Evolutionary conservation across 192 early-diverging fungal genomes (phyloP), one percentile per base, ranked within the genome.

Genomic region (Backusella tarrabulga): DNA sequence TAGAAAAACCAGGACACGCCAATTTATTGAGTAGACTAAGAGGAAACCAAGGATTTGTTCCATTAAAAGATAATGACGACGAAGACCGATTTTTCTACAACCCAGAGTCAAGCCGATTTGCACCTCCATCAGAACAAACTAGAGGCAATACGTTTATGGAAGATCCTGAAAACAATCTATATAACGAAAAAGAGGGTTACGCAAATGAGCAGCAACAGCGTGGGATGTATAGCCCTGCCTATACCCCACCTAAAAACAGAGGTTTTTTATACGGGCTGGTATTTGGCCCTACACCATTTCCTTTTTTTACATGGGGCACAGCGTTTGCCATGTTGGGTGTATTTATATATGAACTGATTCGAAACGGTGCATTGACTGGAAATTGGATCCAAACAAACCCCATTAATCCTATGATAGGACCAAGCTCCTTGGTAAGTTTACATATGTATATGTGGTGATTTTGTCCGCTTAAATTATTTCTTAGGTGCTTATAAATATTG

Each of bases 391-490:
- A 92, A 73, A 89, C 88, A 0, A 84, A 81, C 32, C 91, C 92
- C 12, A 88, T 93, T 74, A 96, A 96, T 74, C 88, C 87, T 75
- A 92, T 97, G 91, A 94, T 96, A 78, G 95, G 95, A 7, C 95
- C 95, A 8, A 73, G 84, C 3, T 44, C 87, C 4, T 85, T 85
- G 7, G 88, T 88, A 80, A 84, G 86, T 87, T 6, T 34, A 15
- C 19, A 38, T 29, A 1, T 32, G 32, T 32, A 32, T 32, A 44
- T 75, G 4, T 7, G 14, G 44, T 36, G 35, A 32, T 60, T 44
- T 70, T 41, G 34, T 63, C 14, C 21, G 35, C 6, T 34, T 50
- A 50, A 50, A 17, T 1, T 6, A 42, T 75, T 34, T 68, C 3
- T 19, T 82, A 90, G 92, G 81, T 87, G 0, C 84, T 96, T 34